A percentile compares a stretch with the other conserved stretches of the same genome.
Evolutionary conservation across 148 eudicot genomes (phyloP).

Genomic region (Camellia lanceoleosa): DNA sequence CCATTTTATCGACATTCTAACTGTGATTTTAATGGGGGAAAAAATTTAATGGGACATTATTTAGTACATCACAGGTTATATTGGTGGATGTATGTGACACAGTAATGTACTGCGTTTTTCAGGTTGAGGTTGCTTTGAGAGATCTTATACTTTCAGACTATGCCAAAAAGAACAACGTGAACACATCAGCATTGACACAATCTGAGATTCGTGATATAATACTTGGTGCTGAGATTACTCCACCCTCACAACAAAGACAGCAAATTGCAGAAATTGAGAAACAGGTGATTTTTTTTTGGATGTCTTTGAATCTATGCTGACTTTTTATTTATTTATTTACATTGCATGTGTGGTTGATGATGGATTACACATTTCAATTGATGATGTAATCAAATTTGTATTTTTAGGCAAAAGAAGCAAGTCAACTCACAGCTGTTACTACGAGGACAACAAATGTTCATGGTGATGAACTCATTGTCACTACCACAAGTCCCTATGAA

Average conservation of each 20-base stretch:
- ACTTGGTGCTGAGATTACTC: slow-evolving; percentile 98
- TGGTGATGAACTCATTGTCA: slow-evolving; percentile 89
- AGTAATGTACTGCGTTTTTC: slow-evolving; percentile 20
- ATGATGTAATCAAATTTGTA: slow-evolving; percentile 1
- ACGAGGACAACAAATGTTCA: slow-evolving; percentile 92
- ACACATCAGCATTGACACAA: slow-evolving; percentile 91
- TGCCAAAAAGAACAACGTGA: slow-evolving; percentile 98
- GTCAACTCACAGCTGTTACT: slow-evolving; percentile 89
- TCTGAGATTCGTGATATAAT: slow-evolving; percentile 98
- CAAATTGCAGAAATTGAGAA: slow-evolving; percentile 99
- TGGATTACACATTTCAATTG: background rate
- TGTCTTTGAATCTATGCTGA: background rate
- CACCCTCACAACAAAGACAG: slow-evolving; percentile 96
- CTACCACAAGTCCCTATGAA: slow-evolving; percentile 96
- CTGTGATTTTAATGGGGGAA: background rate
- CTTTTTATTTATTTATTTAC: background rate
- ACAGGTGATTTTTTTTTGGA: slow-evolving; percentile 35
- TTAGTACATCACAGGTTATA: background rate
- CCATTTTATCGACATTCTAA: background rate
- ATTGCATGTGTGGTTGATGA: background rate
- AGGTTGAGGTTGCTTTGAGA: slow-evolving; percentile 99
- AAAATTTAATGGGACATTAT: background rate
- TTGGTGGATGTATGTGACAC: background rate
- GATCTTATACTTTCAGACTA: slow-evolving; percentile 95
- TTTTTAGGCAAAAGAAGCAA: slow-evolving; percentile 69